Evolutionary conservation across 371 early-diverging fungal genomes (phyloP).

Genomic region (Enterocytospora artemiae): DNA sequence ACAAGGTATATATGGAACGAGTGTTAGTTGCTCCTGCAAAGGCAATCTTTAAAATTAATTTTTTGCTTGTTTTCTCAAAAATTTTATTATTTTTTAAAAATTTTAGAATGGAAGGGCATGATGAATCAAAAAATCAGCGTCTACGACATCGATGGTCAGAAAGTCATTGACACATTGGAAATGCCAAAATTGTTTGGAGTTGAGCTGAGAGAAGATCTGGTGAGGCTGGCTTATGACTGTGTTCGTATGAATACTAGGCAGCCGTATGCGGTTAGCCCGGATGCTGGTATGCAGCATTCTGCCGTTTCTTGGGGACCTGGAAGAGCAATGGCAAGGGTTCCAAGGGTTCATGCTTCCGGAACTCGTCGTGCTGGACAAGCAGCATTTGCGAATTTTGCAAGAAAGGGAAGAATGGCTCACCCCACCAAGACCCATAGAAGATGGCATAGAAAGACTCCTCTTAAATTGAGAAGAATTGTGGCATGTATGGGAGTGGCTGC

Average conservation of each 20-base stretch:
- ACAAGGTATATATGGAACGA: too few species aligned
- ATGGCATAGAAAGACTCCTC: slow-evolving; percentile 96
- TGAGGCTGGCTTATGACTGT: slow-evolving; percentile 85
- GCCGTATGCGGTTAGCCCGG: slow-evolving; percentile 85
- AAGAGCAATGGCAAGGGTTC: slow-evolving; percentile 98
- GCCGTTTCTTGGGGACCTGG: slow-evolving; percentile 98
- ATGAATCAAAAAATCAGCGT: slow-evolving; percentile 39
- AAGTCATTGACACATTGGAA: slow-evolving; percentile 34
- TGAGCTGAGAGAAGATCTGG: slow-evolving; percentile 91
- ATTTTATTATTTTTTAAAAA: slow-evolving; percentile 34
- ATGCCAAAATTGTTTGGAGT: slow-evolving; percentile 90
- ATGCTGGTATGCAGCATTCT: slow-evolving; percentile 98
- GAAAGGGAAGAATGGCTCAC: slow-evolving; percentile 98
- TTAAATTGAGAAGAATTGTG: slow-evolving; percentile 91
- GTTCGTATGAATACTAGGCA: slow-evolving; percentile 96
- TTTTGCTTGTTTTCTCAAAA: background rate
- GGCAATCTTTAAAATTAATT: too few species aligned
- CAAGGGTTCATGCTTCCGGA: slow-evolving; percentile 93
- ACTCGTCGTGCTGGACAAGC: slow-evolving; percentile 98
- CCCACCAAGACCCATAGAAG: slow-evolving; percentile 98
- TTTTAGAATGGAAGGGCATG: slow-evolving; percentile 17
- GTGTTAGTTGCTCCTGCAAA: too few species aligned
- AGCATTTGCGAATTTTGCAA: slow-evolving; percentile 99
- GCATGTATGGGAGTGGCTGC: slow-evolving; percentile 94
- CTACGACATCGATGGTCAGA: slow-evolving; percentile 40